These are phyloP conservation scores for Paecilomyces variotii DNA, from an alignment of 2,329 filamentous ascomycete species.

Conservation along the genomic window DNA sequence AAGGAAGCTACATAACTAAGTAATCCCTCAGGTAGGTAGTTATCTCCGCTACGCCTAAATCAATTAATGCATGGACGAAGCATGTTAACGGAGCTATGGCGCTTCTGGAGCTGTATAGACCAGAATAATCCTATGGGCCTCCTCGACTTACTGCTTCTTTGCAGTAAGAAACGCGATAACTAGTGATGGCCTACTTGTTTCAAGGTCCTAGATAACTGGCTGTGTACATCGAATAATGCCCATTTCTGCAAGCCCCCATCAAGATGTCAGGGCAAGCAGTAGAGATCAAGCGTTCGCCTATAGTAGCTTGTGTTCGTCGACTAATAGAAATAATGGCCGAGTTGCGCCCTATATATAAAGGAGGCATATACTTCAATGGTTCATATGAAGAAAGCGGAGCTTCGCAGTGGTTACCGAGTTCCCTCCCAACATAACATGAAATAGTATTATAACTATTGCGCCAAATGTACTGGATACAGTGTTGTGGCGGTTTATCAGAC, in stretches of 20 bases:
- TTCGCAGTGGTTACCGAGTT: not conserved
- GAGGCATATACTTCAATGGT: not conserved
- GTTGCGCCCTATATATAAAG: constrained; percentile 4
- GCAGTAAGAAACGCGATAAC: constrained; percentile 53
- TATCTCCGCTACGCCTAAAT: constrained; percentile 36
- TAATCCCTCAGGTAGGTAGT: constrained; percentile 29
- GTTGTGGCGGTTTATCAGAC: no score
- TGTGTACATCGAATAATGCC: constrained; percentile 25
- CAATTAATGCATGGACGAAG: constrained; percentile 46
- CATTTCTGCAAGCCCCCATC: constrained; percentile 23
- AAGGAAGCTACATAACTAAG: not conserved
- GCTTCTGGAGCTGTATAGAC: constrained; percentile 43
- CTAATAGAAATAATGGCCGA: constrained; percentile 21
- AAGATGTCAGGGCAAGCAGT: constrained; percentile 22
- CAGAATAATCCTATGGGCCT: constrained; percentile 30
- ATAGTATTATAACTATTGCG: no score
- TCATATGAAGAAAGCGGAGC: not conserved
- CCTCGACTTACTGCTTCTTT: constrained; percentile 44
- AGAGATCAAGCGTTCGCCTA: constrained; percentile 15
- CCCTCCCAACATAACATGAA: not conserved
- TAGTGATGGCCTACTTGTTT: not conserved
- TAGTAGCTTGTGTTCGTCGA: constrained; percentile 18
- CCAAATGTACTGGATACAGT: no score
- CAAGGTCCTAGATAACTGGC: constrained; percentile 22
- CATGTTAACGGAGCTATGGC: constrained; percentile 55